Conservation (phyloP, 176 grass and related monocot species). For the Zea luxurians region DNA sequence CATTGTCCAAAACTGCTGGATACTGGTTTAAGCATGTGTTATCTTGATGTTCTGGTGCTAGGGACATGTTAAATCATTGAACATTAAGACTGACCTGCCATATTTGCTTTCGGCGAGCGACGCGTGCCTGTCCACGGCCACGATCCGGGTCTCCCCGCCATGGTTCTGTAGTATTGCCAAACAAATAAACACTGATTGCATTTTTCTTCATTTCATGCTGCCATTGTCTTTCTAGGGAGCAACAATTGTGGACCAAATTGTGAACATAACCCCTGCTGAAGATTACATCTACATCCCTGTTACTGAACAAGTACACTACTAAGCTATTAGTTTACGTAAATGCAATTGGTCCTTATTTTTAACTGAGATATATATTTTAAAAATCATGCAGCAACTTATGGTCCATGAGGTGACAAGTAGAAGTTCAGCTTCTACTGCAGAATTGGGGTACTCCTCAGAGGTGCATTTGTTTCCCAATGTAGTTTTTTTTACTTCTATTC, state of each 20-base stretch:
- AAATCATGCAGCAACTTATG: slow-evolving; percentile 62
- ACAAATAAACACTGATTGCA: neutral
- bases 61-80: too few species aligned
- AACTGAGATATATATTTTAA: slow-evolving; percentile 23
- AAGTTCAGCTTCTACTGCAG: slow-evolving; percentile 40
- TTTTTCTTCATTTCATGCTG: neutral
- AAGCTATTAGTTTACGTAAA: slow-evolving; percentile 33
- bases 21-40: too few species aligned
- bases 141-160: too few species aligned
- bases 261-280: slow-evolving; percentile 79
- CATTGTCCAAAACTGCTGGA: too few species aligned
- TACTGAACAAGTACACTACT: slow-evolving; percentile 54
- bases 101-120: too few species aligned
- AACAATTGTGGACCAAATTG: slow-evolving; percentile 87
- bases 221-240: slow-evolving; percentile 64
- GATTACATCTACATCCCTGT: slow-evolving; percentile 88
- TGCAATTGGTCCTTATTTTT: slow-evolving; percentile 16
- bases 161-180: slow-evolving; percentile 6
- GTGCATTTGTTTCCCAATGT: slow-evolving; percentile 37
- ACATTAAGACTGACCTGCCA: too few species aligned
- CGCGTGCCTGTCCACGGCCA: too few species aligned
- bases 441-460: slow-evolving; percentile 51
- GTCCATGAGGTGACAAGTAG: slow-evolving; percentile 54
- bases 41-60: too few species aligned
- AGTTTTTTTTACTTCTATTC: slow-evolving; percentile 32